These are phyloP conservation scores for Chytriomyces sp. DNA, from an alignment of 192 early-diverging fungal genomes.

Conservation along the genomic window DNA sequence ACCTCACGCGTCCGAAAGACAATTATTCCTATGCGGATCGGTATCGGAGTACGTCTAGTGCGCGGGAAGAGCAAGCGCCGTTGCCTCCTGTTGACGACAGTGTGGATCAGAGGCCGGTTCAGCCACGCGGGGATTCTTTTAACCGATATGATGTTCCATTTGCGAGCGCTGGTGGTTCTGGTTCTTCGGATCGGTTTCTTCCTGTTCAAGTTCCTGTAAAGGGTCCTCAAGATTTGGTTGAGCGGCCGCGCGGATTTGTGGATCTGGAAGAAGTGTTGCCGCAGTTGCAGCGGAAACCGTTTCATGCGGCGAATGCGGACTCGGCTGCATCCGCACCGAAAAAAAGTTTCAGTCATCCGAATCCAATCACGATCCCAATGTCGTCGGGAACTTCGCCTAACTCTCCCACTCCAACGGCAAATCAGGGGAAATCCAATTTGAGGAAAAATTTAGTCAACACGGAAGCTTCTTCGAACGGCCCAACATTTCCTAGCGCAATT, in stretches of 20 bases:
- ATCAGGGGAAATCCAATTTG: neutral
- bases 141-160: neutral
- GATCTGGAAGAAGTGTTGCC: constrained; percentile 39
- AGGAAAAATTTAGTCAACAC: neutral
- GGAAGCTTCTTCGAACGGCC: too few species aligned
- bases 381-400: neutral
- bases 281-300: neutral
- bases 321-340: too few species aligned
- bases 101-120: neutral
- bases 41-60: neutral
- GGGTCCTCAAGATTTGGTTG: constrained; percentile 23
- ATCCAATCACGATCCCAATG: neutral
- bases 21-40: neutral
- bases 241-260: constrained; percentile 42
- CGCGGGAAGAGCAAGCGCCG: neutral
- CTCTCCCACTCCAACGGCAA: neutral
- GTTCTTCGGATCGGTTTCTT: too few species aligned
- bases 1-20: constrained; percentile 2
- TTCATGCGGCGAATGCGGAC: too few species aligned
- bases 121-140: neutral
- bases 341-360: neutral
- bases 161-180: neutral
- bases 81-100: neutral
- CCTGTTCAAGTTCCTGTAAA: constrained; percentile 9
- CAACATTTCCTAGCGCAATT: neutral